A percentile compares a stretch with the other conserved stretches of the same genome.
These are phyloP conservation scores for Hirsutella minnesotensis DNA, from an alignment of 2,329 filamentous ascomycete genomes.

Conservation along the genomic window DNA sequence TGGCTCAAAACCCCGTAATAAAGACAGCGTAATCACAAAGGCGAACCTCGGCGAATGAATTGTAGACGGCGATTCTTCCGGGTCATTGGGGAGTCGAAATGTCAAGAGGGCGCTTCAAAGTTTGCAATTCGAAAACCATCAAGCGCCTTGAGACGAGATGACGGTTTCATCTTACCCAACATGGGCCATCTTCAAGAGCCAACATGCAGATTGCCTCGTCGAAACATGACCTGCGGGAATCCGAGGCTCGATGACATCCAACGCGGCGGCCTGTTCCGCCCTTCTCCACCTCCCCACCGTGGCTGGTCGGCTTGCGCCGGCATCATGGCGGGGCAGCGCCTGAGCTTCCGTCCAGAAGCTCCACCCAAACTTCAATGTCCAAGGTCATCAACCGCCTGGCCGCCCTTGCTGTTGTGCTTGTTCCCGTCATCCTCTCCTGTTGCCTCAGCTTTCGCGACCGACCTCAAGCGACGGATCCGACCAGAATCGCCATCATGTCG, in stretches of 20 bases:
- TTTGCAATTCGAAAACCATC: no score
- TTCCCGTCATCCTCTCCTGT: not conserved
- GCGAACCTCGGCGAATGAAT: no score
- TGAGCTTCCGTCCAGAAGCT: not conserved
- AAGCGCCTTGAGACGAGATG: no score
- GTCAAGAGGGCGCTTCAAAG: no score
- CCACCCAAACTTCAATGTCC: not conserved
- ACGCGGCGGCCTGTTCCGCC: not conserved
- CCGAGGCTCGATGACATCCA: not conserved
- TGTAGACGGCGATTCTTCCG: no score
- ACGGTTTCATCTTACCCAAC: no score
- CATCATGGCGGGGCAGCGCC: slow-evolving; percentile 1
- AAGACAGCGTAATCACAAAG: no score
- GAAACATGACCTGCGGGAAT: no score
- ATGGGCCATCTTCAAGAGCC: no score
- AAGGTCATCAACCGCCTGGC: not conserved
- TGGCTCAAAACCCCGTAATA: no score
- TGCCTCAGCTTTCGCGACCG: not conserved
- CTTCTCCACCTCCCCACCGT: not conserved
- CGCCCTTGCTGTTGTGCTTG: not conserved
- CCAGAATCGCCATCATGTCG: slow-evolving; percentile 7
- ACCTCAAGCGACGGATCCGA: not conserved
- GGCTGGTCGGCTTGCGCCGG: slow-evolving; percentile 1
- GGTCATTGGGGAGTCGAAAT: no score
- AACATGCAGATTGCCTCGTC: no score